These are phyloP conservation scores for Paramecium caudatum DNA, from an alignment of 73 alveolate species.

Conservation along the genomic window DNA sequence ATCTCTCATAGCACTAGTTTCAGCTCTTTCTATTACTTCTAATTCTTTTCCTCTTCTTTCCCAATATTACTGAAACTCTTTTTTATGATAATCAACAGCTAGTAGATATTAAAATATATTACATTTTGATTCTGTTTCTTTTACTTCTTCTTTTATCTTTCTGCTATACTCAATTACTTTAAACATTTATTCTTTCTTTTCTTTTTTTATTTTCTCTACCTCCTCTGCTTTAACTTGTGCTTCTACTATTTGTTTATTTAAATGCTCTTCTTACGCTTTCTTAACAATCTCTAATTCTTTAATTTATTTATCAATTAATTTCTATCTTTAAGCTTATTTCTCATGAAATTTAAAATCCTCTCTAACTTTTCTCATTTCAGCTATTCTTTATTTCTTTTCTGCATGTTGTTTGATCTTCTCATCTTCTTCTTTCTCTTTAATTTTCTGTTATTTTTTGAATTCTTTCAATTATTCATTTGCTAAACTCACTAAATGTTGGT, in stretches of 20 bases:
- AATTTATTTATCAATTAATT: slow-evolving; percentile 31
- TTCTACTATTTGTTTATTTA: slow-evolving; percentile 40
- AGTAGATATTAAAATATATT: background rate
- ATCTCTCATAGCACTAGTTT: background rate
- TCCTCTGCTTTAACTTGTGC: slow-evolving; percentile 62
- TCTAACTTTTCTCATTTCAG: slow-evolving; percentile 61
- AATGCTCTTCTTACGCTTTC: background rate
- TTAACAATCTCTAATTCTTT: background rate
- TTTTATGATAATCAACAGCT: slow-evolving; percentile 64
- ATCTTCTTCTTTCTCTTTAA: slow-evolving; percentile 59
- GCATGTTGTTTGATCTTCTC: slow-evolving; percentile 33
- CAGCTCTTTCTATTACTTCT: slow-evolving; percentile 33
- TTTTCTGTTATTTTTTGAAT: background rate
- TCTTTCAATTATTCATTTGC: slow-evolving; percentile 51
- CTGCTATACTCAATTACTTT: slow-evolving; percentile 46
- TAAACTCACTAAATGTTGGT: background rate
- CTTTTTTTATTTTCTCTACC: slow-evolving; percentile 47
- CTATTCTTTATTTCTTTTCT: slow-evolving; percentile 51
- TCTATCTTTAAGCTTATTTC: slow-evolving; percentile 39
- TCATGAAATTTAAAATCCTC: slow-evolving; percentile 51
- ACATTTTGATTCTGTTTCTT: slow-evolving; percentile 66
- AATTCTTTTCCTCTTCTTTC: slow-evolving; percentile 57
- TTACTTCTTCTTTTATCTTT: slow-evolving; percentile 25
- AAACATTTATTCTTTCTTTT: slow-evolving; percentile 26
- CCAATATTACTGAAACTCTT: slow-evolving; percentile 49